phyloP scores from a whole-genome alignment of 2,329 filamentous ascomycete genomes.

The Cladobotryum mycophilum region DNA sequence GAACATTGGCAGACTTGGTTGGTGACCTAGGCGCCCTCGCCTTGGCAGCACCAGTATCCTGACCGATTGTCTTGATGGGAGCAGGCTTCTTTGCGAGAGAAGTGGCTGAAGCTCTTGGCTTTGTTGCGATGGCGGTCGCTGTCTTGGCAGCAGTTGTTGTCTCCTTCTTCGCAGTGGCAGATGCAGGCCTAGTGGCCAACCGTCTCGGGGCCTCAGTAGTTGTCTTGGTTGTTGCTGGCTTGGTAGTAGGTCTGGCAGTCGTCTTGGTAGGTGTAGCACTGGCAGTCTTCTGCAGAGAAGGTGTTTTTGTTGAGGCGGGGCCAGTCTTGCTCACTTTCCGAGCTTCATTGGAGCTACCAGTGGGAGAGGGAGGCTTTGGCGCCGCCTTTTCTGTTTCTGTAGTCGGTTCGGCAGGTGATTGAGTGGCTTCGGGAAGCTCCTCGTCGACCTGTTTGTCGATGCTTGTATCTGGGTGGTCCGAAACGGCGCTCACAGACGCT shows the following conservation, averaged over 20 bases:
- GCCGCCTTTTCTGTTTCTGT: constrained; percentile 2
- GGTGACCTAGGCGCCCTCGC: constrained; percentile 58
- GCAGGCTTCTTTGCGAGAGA: constrained; percentile 37
- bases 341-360: constrained; percentile 18
- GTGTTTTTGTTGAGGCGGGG: constrained; percentile 12
- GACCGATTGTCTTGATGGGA: constrained; percentile 33
- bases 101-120: constrained; percentile 26
- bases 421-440: constrained; percentile 29
- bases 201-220: constrained; percentile 19
- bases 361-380: constrained; percentile 10
- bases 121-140: constrained; percentile 18
- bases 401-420: constrained; percentile 25
- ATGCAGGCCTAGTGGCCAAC: constrained; percentile 23
- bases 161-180: constrained; percentile 29
- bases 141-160: constrained; percentile 21
- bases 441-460: constrained; percentile 36
- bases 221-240: constrained; percentile 19
- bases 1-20: constrained; percentile 60
- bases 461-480: constrained; percentile 31
- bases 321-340: constrained; percentile 18
- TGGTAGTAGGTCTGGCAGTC: constrained; percentile 14
- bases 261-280: constrained; percentile 20
- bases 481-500: constrained; percentile 17
- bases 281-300: constrained; percentile 16
- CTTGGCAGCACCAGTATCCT: constrained; percentile 44